Conservation (phyloP, 2,329 filamentous ascomycete genomes). For the Colletotrichum sojae region DNA sequence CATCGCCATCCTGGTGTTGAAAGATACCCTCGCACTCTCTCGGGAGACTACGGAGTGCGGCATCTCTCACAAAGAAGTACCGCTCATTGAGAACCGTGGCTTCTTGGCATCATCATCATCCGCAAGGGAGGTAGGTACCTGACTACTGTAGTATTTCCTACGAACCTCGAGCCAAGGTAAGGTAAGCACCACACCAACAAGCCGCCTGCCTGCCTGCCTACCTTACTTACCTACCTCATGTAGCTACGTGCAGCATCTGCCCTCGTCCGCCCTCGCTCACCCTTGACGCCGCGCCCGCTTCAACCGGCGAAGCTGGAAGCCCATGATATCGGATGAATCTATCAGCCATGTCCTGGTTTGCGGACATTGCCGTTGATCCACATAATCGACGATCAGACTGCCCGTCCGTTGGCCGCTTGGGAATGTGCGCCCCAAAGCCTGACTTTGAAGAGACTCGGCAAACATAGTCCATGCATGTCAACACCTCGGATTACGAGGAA, state of each 20-base stretch:
- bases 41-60: background rate
- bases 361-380: slow-evolving; percentile 2
- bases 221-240: no score
- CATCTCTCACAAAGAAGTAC: slow-evolving; percentile 12
- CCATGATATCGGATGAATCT: no score
- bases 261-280: background rate
- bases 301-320: background rate
- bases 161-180: no score
- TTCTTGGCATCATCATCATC: no score
- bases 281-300: background rate
- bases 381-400: background rate
- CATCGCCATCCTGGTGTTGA: background rate
- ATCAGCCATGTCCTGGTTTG: background rate
- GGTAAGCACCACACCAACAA: background rate
- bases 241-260: background rate
- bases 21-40: no score
- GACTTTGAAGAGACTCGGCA: background rate
- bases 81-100: background rate
- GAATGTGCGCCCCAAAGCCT: background rate
- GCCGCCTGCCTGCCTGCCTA: background rate
- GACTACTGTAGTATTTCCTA: no score
- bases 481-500: background rate
- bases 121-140: no score
- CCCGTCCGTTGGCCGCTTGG: background rate
- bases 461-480: background rate